Conservation (phyloP, 768 basidiomycete genomes). For the Lentinula boryana region DNA sequence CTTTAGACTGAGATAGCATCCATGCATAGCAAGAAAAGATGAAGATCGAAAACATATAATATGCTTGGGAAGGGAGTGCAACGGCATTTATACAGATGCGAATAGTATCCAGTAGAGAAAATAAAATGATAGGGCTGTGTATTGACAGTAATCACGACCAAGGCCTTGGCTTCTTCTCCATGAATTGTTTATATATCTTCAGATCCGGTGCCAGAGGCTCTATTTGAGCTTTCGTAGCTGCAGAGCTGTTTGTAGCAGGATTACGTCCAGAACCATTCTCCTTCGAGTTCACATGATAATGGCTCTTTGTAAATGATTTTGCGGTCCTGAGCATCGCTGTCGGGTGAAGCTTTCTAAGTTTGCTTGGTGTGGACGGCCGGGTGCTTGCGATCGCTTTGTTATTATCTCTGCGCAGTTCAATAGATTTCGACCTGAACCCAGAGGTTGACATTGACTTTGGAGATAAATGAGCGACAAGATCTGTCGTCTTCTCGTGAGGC, state of each 20-base stretch:
- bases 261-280: not conserved
- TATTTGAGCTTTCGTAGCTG: not conserved
- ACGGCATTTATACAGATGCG: no score
- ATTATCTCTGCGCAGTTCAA: not conserved
- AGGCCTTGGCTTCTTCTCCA: not conserved
- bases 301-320: not conserved
- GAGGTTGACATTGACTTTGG: not conserved
- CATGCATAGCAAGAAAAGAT: not conserved
- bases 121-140: not conserved
- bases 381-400: not conserved
- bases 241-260: not conserved
- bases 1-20: not conserved
- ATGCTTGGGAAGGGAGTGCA: no score
- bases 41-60: not conserved
- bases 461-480: not conserved
- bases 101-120: no score
- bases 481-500: not conserved
- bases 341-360: not conserved
- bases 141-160: not conserved
- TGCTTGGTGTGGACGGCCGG: not conserved
- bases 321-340: not conserved
- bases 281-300: not conserved
- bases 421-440: not conserved
- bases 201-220: not conserved
- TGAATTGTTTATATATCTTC: conserved; percentile 3